Evolutionary conservation across 495 filamentous ascomycete species (phyloP).

Genomic region (Rhizodiscina lignyota): DNA sequence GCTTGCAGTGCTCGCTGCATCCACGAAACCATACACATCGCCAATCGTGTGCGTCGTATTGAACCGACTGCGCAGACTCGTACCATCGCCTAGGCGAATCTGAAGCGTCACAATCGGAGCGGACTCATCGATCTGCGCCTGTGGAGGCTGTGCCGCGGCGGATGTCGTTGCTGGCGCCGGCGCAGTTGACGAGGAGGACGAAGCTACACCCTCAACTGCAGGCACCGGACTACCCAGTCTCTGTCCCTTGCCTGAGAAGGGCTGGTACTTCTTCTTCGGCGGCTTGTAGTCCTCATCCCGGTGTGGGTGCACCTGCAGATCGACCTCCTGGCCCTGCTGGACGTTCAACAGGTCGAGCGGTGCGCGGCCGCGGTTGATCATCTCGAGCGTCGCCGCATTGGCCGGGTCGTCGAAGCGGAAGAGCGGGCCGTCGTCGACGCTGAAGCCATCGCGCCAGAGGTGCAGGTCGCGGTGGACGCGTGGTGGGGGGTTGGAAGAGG

Average conservation of each 20-base stretch:
- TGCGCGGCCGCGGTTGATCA: slow-evolving; percentile 75
- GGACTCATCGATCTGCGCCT: slow-evolving; percentile 50
- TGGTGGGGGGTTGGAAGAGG: slow-evolving; percentile 19
- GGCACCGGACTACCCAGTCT: slow-evolving; percentile 88
- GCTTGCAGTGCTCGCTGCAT: slow-evolving; percentile 42
- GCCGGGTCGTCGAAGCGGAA: slow-evolving; percentile 76
- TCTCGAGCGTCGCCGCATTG: slow-evolving; percentile 62
- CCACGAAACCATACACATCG: slow-evolving; percentile 78
- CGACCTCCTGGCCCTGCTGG: slow-evolving; percentile 64
- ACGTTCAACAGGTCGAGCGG: slow-evolving; percentile 85
- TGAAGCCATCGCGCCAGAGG: slow-evolving; percentile 89
- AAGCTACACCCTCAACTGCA: slow-evolving; percentile 22
- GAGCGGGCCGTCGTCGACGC: slow-evolving; percentile 85
- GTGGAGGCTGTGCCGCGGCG: slow-evolving; percentile 19
- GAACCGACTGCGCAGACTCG: slow-evolving; percentile 71
- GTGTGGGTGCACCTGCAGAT: slow-evolving; percentile 78
- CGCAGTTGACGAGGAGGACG: slow-evolving; percentile 20
- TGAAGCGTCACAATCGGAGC: slow-evolving; percentile 66
- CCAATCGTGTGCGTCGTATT: slow-evolving; percentile 83
- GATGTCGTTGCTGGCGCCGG: slow-evolving; percentile 17
- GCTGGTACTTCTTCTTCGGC: slow-evolving; percentile 74
- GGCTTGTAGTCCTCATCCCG: slow-evolving; percentile 58
- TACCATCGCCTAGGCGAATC: slow-evolving; percentile 81
- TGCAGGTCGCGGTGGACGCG: slow-evolving; percentile 59
- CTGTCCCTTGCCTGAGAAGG: slow-evolving; percentile 68